Evolutionary conservation across 768 basidiomycete genomes (phyloP).

Genomic region (Boletus bicolor): DNA sequence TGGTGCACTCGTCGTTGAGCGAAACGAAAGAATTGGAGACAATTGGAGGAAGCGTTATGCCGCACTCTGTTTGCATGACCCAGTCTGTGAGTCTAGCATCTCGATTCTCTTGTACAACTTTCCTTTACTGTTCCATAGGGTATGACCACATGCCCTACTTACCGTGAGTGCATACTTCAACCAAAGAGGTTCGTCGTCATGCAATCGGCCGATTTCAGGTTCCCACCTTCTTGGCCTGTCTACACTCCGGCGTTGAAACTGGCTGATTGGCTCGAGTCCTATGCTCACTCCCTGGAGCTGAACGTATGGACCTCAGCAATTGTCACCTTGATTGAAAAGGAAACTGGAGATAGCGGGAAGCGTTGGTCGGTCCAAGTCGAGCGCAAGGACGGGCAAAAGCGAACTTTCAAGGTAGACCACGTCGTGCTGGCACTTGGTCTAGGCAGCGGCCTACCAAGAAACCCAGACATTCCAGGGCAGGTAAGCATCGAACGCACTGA

Average conservation of each 20-base stretch:
- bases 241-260: slow-evolving; percentile 54
- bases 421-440: slow-evolving; percentile 51
- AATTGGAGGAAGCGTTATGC: slow-evolving; percentile 32
- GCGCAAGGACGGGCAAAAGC: slow-evolving; percentile 34
- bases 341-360: slow-evolving; percentile 29
- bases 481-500: slow-evolving; percentile 23
- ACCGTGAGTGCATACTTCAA: slow-evolving; percentile 37
- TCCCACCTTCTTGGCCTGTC: slow-evolving; percentile 58
- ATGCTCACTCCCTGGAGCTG: slow-evolving; percentile 57
- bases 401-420: slow-evolving; percentile 44
- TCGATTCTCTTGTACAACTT: background rate
- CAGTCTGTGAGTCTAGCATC: slow-evolving; percentile 26
- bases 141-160: slow-evolving; percentile 52
- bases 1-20: slow-evolving; percentile 23
- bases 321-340: slow-evolving; percentile 28
- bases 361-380: slow-evolving; percentile 44
- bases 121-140: slow-evolving; percentile 28
- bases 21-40: slow-evolving; percentile 28
- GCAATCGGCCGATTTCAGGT: slow-evolving; percentile 32
- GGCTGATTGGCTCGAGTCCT: slow-evolving; percentile 66
- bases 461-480: slow-evolving; percentile 44
- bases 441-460: slow-evolving; percentile 41
- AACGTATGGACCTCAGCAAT: slow-evolving; percentile 59
- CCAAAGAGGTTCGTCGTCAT: background rate
- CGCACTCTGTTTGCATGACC: slow-evolving; percentile 31